These are phyloP conservation scores for Fusarium piperis DNA, from an alignment of 2,329 filamentous ascomycete species.

Conservation along the genomic window DNA sequence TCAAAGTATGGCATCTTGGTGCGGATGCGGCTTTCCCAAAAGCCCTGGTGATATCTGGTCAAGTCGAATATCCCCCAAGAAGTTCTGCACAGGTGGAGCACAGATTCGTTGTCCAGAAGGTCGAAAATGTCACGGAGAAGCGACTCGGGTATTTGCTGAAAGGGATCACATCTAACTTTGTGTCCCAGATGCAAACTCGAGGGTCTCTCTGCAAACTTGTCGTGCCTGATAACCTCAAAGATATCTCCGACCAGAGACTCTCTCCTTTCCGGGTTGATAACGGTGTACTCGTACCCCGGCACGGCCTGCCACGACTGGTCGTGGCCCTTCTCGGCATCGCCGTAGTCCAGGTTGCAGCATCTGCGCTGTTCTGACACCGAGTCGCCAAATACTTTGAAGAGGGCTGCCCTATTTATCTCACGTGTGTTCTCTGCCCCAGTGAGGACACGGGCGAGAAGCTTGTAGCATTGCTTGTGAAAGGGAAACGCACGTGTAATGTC, in stretches of 20 bases:
- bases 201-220: neutral
- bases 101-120: neutral
- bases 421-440: neutral
- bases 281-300: neutral
- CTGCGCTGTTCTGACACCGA: neutral
- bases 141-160: neutral
- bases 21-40: neutral
- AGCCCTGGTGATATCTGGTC: neutral
- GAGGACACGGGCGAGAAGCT: neutral
- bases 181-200: neutral
- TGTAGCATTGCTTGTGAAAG: neutral
- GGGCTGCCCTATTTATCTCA: neutral
- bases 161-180: neutral
- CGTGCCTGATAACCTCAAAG: neutral
- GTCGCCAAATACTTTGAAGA: neutral
- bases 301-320: neutral
- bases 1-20: neutral
- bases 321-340: neutral
- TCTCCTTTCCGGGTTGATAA: neutral
- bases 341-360: neutral
- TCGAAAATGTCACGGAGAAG: neutral
- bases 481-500: neutral
- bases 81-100: neutral
- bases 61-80: neutral
- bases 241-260: neutral